Percentiles rank a stretch among this genome's conserved stretches.
Evolutionary conservation across 139 green algal species (phyloP).

Genomic region (Micractinium conductrix): DNA sequence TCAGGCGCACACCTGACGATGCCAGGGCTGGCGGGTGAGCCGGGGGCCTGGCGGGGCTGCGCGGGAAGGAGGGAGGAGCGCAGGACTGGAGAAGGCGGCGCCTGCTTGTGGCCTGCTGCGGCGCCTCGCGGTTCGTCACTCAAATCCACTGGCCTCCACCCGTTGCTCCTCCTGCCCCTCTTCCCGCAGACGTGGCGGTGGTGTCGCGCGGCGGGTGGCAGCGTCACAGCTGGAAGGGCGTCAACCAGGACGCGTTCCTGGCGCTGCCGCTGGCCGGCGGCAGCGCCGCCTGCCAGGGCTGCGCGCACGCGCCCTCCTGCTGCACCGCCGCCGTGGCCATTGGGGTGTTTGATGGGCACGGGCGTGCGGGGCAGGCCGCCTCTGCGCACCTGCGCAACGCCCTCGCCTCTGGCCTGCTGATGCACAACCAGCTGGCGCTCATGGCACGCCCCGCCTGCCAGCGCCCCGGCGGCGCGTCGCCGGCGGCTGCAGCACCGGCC

Average conservation of each 20-base stretch:
- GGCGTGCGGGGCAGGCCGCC: conserved; percentile 26
- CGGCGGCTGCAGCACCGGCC: neutral
- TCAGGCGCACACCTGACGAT: neutral
- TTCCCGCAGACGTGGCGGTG: conserved; percentile 25
- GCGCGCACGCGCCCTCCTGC: neutral
- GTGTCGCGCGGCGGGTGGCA: conserved; percentile 38
- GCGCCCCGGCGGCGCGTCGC: neutral
- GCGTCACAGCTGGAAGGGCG: conserved; percentile 39
- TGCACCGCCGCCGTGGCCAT: conserved; percentile 28
- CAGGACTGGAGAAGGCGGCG: too few relatives aligned
- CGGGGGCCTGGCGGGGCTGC: too few relatives aligned
- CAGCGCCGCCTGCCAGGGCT: neutral
- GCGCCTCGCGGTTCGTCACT: too few relatives aligned
- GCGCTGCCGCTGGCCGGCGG: conserved; percentile 21
- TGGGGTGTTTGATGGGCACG: conserved; percentile 60
- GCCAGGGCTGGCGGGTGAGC: conserved; percentile 1
- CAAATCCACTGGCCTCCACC: neutral
- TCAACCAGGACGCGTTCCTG: conserved; percentile 59
- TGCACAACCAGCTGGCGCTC: conserved; percentile 13
- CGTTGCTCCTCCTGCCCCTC: neutral
- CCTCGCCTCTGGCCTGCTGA: conserved; percentile 21
- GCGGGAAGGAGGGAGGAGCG: too few relatives aligned
- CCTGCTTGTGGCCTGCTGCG: too few relatives aligned
- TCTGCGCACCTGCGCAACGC: conserved; percentile 25
- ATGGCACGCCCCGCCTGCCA: conserved; percentile 11